Base-by-base conservation (phyloP, 306 rosid genomes). In the Rubus parviflorus region DNA sequence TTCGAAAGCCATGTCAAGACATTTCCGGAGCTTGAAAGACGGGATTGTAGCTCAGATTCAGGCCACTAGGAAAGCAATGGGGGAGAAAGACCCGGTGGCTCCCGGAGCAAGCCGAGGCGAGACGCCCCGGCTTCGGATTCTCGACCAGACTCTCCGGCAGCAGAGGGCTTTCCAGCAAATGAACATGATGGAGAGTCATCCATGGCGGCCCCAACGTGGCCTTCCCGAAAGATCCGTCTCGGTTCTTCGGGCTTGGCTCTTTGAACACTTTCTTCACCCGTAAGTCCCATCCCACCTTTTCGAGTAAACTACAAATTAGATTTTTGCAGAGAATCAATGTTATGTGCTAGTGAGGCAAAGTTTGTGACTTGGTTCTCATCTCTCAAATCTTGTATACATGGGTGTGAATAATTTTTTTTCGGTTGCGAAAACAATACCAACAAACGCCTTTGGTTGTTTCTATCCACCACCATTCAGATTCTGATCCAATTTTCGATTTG, bases 121-220 rank as follows among this genome's bases (percentile, higher is more conserved):
- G 81, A 96, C 99, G 0, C 99, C 99, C 0, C 81, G 96, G 81
- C 99, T 96, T 10, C 78, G 87, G 78, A 45, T 87, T n/a, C 87
- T 96, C 20, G 99, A 96, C 53, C 97, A 90, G 70, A 47, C 96
- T 11, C 75, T 96, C 0, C 83, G 98, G 23, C 97, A 92, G 77
- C 98, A 93, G 67, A 81, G 92, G 57, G 98, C 97, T 1, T 93
- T 91, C 43, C 99, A 96, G 42, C 99, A 96, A 80, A 91, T 93
- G 77, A 87, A 58, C 83, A 83, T 96, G 89, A 92, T 96, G 96
- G 99, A 96, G 72, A 88, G 78, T 11, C 99, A 96, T 74, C 99
- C 99, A 1, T 94, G 98, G 98, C 81, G 98, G 37, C 98, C 98
- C 49, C 98, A 94, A 73, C 98, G 98, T 17, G 98, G 98, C 80